Evolutionary conservation across 2,329 filamentous ascomycete species (phyloP), one percentile per base, ranked within the genome.

Genomic region (Rutstroemia sp.): DNA sequence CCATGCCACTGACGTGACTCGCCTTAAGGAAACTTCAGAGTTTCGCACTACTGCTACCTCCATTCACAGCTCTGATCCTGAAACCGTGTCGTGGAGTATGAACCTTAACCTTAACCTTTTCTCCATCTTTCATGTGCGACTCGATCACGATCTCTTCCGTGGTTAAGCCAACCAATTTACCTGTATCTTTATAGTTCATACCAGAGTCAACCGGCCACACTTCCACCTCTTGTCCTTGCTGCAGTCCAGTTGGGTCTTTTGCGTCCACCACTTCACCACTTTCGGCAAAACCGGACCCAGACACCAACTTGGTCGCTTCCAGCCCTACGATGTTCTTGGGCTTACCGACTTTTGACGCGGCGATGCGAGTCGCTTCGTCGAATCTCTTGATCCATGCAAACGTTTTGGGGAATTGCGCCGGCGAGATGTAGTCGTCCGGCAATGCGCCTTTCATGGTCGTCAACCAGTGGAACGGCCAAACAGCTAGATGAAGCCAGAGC

Each of bases 381-480:
- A 88, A 89, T n/a, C 86, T 75, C 45, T 72, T 68, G 18, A 87
- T 75, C 83, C 85, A 90, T 1, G 79, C 78, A 66, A 80, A 86
- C 0, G 82, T 78, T 56, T 73, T 77, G 0, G 85, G 86, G 63
- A 80, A 87, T 41, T 71, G 71, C 18, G 69, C 68, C 14, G 72
- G 66, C 2, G 78, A 79, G 60, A 89, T 77, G 6, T 75, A 63
- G 19, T 78, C 73, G 49, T 71, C 57, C 4, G 81, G 78, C 48
- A 88, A 73, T 14, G 79, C 78, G 4, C 78, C 78, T 12, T 77
- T 77, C 48, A 88, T 72, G 10, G 70, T 72, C 2, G 71, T 68
- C 1, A 88, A 70, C 87, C 87, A 90, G 69, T 85, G 78, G 61
- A 90, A 77, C 0, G 79, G 76, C 83, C 83, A 89, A 12, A 86